phyloP scores from a whole-genome alignment of 2,329 filamentous ascomycete species.

The Daldinia sp. region DNA sequence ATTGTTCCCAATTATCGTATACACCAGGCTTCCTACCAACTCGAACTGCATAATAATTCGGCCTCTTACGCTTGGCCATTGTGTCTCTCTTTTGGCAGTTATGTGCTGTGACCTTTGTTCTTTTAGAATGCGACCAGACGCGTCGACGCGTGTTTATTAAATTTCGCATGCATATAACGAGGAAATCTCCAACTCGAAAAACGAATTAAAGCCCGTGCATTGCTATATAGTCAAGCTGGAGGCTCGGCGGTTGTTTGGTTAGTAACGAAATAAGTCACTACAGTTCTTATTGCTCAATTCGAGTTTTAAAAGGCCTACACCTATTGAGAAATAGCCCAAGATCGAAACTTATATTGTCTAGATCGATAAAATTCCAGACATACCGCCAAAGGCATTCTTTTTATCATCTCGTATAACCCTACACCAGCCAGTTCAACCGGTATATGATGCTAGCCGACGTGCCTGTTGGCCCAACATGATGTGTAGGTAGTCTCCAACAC shows the following conservation, averaged over 20 bases:
- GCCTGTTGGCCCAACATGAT: no score
- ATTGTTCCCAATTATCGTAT: conserved; percentile 41
- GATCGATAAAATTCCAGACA: no score
- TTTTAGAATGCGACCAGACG: neutral
- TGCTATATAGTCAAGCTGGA: neutral
- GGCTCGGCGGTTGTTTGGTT: no score
- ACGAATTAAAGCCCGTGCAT: neutral
- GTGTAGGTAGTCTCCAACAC: neutral
- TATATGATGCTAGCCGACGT: neutral
- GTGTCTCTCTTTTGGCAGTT: conserved; percentile 4
- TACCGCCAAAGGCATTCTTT: no score
- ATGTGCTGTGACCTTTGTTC: neutral
- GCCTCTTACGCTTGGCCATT: conserved; percentile 27
- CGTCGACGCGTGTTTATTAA: conserved; percentile 12
- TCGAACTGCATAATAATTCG: conserved; percentile 44
- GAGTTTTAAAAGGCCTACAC: no score
- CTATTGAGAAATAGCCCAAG: no score
- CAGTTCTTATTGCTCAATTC: no score
- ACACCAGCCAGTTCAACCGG: neutral
- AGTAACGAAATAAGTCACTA: no score
- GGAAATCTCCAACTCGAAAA: neutral
- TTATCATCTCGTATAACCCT: no score
- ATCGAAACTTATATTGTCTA: no score
- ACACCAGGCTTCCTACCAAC: conserved; percentile 41
- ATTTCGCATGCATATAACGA: neutral